Percentiles rank a stretch among this genome's conserved stretches.
phyloP scores from a whole-genome alignment of 192 early-diverging fungal genomes.

The Kappamyces sp. region DNA sequence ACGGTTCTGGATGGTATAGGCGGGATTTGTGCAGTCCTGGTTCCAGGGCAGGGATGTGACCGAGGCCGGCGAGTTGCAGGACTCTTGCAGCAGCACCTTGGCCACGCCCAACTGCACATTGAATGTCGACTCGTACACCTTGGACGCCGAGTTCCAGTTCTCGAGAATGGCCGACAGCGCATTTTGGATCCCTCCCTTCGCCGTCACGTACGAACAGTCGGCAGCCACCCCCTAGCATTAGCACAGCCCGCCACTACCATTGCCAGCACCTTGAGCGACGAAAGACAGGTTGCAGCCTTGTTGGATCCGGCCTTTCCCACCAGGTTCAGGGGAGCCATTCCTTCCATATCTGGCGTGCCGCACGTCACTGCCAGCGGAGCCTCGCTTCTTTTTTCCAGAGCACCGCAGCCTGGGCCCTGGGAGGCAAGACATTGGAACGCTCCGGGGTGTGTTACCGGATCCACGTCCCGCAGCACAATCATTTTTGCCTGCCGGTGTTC shows the following conservation, averaged over 20 bases:
- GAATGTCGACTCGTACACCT: constrained; percentile 77
- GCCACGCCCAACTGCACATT: constrained; percentile 82
- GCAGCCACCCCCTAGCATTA: constrained; percentile 32
- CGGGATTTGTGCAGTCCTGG: constrained; percentile 53
- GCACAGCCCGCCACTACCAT: constrained; percentile 18
- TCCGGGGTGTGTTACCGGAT: not conserved
- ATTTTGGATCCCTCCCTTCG: constrained; percentile 28
- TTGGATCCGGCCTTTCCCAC: too few species aligned
- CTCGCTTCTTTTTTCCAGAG: constrained; percentile 5
- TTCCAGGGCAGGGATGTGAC: constrained; percentile 59
- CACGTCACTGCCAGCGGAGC: constrained; percentile 7
- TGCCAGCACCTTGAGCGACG: constrained; percentile 31
- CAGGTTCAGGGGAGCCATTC: too few species aligned
- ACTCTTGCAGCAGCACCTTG: constrained; percentile 63
- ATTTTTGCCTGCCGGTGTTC: constrained; percentile 18
- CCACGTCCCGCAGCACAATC: constrained; percentile 29
- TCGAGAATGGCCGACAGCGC: constrained; percentile 19
- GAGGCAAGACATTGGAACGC: too few species aligned
- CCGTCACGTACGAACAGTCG: constrained; percentile 41
- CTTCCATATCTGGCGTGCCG: not conserved
- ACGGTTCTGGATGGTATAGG: constrained; percentile 65
- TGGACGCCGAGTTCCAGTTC: constrained; percentile 77
- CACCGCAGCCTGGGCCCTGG: not conserved
- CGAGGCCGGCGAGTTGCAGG: constrained; percentile 27
- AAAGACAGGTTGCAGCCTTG: constrained; percentile 15